Evolutionary conservation across 306 rosid genomes (phyloP).

Genomic region (Vigna hirtella): DNA sequence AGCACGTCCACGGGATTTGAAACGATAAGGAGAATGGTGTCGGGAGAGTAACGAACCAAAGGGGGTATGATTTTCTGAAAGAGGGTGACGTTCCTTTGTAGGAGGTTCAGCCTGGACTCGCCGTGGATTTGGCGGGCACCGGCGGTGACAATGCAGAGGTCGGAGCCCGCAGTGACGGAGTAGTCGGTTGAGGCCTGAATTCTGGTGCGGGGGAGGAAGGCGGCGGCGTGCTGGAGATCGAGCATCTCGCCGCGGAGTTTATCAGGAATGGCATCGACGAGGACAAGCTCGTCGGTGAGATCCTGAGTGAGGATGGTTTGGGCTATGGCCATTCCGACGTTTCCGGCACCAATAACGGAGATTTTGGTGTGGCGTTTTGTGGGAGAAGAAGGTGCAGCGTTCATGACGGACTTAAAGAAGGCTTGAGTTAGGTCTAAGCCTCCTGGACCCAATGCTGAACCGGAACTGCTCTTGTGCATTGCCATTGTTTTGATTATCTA

Average conservation of each 20-base stretch:
- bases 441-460: constrained; percentile 70
- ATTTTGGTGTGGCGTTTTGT: constrained; percentile 69
- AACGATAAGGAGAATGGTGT: constrained; percentile 65
- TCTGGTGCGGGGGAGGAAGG: constrained; percentile 91
- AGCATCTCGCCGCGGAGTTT: constrained; percentile 96
- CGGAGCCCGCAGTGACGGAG: constrained; percentile 69
- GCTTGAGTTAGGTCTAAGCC: constrained; percentile 74
- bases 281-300: constrained; percentile 77
- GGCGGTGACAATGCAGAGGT: constrained; percentile 90
- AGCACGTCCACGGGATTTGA: constrained; percentile 90
- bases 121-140: constrained; percentile 81
- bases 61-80: constrained; percentile 73
- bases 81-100: constrained; percentile 78
- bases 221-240: constrained; percentile 93
- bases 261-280: constrained; percentile 73
- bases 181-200: constrained; percentile 80
- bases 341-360: constrained; percentile 87
- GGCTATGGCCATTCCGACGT: constrained; percentile 98
- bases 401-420: constrained; percentile 69
- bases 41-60: constrained; percentile 66
- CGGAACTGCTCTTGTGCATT: constrained; percentile 70
- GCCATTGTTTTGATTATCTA: not conserved
- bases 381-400: constrained; percentile 65
- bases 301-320: constrained; percentile 94
- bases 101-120: constrained; percentile 77